Evolutionary conservation across 169 alveolate species (phyloP).

Genomic region (Toxoplasma gondii): DNA sequence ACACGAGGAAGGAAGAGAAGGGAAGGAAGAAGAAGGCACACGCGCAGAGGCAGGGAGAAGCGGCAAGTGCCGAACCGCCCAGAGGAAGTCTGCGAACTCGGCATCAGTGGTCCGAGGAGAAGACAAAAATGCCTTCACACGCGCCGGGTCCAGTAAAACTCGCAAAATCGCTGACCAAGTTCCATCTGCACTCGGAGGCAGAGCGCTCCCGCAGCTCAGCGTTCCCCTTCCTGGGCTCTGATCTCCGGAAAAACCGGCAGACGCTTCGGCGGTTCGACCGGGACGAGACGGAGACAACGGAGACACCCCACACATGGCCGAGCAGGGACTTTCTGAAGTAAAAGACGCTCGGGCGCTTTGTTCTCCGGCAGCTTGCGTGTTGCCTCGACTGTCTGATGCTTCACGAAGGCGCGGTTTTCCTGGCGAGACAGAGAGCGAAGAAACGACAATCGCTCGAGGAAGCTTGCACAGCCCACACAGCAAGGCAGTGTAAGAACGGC

Average conservation of each 20-base stretch:
- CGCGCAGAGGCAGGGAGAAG: neutral
- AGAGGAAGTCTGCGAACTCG: conserved; percentile 1
- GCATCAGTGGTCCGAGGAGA: neutral
- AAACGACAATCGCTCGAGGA: neutral
- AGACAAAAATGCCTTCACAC: neutral
- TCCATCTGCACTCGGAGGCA: neutral
- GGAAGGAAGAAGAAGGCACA: neutral
- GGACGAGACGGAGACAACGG: neutral
- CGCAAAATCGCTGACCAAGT: neutral
- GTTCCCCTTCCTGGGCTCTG: neutral
- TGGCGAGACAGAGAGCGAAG: neutral
- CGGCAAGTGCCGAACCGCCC: conserved; percentile 28
- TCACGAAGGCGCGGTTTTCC: no score
- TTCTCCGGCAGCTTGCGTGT: no score
- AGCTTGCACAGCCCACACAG: neutral
- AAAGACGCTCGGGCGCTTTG: no score
- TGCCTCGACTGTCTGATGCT: no score
- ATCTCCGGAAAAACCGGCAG: neutral
- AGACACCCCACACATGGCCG: neutral
- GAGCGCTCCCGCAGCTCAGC: neutral
- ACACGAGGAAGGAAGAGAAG: neutral
- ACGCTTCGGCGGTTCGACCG: neutral
- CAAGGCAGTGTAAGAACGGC: conserved; percentile 11
- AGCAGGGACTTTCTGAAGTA: no score
- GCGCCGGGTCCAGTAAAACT: neutral